Conservation (phyloP, 495 filamentous ascomycete species). For the Coniosporium apollinis region DNA sequence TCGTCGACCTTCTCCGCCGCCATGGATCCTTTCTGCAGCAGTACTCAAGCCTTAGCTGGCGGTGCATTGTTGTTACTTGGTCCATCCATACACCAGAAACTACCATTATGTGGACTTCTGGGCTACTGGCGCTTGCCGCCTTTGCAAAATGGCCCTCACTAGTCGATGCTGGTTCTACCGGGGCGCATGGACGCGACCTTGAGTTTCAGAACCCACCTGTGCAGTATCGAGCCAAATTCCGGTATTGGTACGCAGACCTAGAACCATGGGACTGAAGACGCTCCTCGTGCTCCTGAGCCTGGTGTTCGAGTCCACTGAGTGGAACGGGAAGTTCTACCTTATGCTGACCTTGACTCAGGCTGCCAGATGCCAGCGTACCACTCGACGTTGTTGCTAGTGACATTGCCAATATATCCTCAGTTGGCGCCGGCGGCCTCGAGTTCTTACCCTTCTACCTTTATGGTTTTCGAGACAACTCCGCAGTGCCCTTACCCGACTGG, state of each 20-base stretch:
- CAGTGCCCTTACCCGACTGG: conserved; percentile 22
- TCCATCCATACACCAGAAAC: too few species aligned
- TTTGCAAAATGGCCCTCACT: too few species aligned
- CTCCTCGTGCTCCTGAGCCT: not conserved
- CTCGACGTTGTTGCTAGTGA: conserved; percentile 17
- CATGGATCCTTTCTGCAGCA: too few species aligned
- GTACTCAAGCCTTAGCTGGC: too few species aligned
- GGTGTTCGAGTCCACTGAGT: not conserved
- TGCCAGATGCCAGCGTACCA: conserved; percentile 29
- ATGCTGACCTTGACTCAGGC: conserved; percentile 15
- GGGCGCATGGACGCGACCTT: too few species aligned
- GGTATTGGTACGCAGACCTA: conserved; percentile 6
- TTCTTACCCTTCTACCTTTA: conserved; percentile 28
- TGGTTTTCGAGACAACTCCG: conserved; percentile 8
- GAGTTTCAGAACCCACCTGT: conserved; percentile 8
- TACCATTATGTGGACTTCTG: too few species aligned
- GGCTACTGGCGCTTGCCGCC: too few species aligned
- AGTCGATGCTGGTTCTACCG: too few species aligned
- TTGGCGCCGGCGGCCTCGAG: conserved; percentile 29
- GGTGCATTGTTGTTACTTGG: too few species aligned
- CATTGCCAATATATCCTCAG: conserved; percentile 18
- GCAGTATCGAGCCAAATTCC: conserved; percentile 5
- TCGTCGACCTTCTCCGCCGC: too few species aligned
- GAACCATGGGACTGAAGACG: not conserved
- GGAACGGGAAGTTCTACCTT: not conserved